Conservation (phyloP, 2,329 filamentous ascomycete genomes). For the Sarocladiaceae sp. region DNA sequence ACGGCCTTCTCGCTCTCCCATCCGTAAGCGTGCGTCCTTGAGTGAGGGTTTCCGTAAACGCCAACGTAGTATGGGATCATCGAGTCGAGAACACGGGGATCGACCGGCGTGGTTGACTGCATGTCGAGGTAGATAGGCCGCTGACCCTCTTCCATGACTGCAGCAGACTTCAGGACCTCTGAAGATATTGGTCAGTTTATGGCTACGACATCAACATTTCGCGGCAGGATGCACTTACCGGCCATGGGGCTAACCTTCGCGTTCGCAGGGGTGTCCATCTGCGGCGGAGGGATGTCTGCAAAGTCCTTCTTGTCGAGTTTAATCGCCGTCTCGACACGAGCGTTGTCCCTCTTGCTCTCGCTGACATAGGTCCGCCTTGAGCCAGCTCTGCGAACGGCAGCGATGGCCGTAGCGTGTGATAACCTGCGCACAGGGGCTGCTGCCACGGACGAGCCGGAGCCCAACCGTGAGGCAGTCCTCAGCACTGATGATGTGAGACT, state of each 20-base stretch:
- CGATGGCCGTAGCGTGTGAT: conserved; percentile 24
- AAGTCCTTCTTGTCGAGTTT: conserved; percentile 82
- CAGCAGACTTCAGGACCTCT: conserved; percentile 85
- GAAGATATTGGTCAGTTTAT: conserved; percentile 13
- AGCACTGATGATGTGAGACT: conserved; percentile 61
- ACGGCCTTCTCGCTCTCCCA: conserved; percentile 97
- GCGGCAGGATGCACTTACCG: conserved; percentile 20
- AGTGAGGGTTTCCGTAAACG: conserved; percentile 94
- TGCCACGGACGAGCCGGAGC: conserved; percentile 34
- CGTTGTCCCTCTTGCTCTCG: conserved; percentile 70
- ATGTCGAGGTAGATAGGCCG: conserved; percentile 97
- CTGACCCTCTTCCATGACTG: conserved; percentile 85
- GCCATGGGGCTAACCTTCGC: conserved; percentile 77
- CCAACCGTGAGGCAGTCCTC: conserved; percentile 65
- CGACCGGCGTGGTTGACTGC: conserved; percentile 93
- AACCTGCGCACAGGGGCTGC: conserved; percentile 23
- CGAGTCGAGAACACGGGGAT: conserved; percentile 88
- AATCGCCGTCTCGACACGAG: conserved; percentile 82
- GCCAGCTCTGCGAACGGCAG: conserved; percentile 19
- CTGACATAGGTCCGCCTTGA: conserved; percentile 69
- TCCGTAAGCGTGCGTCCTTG: conserved; percentile 92
- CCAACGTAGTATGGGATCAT: conserved; percentile 95
- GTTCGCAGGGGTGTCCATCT: conserved; percentile 25
- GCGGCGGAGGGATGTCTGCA: conserved; percentile 41
- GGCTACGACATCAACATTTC: not conserved